phyloP scores from a whole-genome alignment of 169 alveolate species.

The Babesia ovis region DNA sequence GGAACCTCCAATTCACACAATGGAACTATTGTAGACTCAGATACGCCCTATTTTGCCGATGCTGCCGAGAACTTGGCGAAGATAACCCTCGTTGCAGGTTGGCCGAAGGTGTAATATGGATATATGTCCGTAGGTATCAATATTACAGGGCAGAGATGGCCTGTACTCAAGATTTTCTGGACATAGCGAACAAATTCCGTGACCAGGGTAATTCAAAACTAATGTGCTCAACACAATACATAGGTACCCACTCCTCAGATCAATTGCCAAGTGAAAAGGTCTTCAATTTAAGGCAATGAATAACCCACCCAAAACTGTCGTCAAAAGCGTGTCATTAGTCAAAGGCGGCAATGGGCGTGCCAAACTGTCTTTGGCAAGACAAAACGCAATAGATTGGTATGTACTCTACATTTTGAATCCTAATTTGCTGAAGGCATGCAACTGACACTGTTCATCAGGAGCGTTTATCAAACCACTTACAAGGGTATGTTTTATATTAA shows the following conservation, averaged over 20 bases:
- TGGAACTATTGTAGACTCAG: constrained; percentile 71
- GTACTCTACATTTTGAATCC: background rate
- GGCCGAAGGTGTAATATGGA: background rate
- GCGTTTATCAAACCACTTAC: background rate
- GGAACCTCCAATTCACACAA: constrained; percentile 70
- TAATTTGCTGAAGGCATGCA: constrained; percentile 4
- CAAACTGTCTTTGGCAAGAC: constrained; percentile 7
- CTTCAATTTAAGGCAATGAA: constrained; percentile 57
- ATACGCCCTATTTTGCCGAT: constrained; percentile 73
- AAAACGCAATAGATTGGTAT: background rate
- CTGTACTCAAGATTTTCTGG: constrained; percentile 75
- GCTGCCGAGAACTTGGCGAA: constrained; percentile 77
- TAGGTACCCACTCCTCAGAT: constrained; percentile 47
- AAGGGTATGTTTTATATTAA: background rate
- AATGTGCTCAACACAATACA: background rate
- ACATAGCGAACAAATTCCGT: constrained; percentile 63
- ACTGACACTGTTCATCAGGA: background rate
- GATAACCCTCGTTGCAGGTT: constrained; percentile 81
- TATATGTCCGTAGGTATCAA: constrained; percentile 64
- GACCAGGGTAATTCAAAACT: constrained; percentile 25
- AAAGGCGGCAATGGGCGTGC: background rate
- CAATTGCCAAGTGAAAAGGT: constrained; percentile 45
- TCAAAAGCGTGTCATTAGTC: background rate
- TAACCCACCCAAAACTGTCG: background rate
- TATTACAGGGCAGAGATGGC: constrained; percentile 79